Evolutionary conservation across 192 early-diverging fungal species (phyloP).

Genomic region (Entophlyctis luteolus): DNA sequence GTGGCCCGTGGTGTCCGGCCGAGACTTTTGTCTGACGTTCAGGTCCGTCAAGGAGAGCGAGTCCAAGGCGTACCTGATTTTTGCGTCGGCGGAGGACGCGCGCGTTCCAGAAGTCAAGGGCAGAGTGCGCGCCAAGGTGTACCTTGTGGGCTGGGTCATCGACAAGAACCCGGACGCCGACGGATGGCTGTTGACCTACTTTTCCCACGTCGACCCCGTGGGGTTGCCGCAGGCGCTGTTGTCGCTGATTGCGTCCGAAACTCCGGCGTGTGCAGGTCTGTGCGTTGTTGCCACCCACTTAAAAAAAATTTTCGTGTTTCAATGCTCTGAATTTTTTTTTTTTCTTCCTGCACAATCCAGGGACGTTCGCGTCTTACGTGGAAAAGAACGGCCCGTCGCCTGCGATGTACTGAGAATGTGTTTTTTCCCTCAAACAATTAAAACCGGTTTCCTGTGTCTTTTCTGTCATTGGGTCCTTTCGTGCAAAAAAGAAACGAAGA

Average conservation of each 20-base stretch:
- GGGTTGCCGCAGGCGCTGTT: background rate
- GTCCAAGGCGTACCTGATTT: background rate
- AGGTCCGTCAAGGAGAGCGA: background rate
- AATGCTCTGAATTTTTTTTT: no score
- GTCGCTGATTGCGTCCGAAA: conserved; percentile 11
- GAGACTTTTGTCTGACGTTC: background rate
- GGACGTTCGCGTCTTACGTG: background rate
- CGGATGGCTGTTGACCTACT: conserved; percentile 8
- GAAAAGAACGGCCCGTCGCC: conserved; percentile 13
- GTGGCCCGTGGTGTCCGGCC: conserved; percentile 16
- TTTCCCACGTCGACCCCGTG: conserved; percentile 5
- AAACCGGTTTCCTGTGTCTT: no score
- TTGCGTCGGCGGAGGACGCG: conserved; percentile 1
- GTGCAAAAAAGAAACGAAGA: no score
- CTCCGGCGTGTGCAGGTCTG: conserved; percentile 7
- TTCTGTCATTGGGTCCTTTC: no score
- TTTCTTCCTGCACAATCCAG: background rate
- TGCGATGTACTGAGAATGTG: background rate
- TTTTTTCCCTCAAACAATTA: no score
- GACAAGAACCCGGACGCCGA: conserved; percentile 3
- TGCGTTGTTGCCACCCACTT: no score
- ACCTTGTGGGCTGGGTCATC: conserved; percentile 16
- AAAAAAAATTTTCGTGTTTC: no score
- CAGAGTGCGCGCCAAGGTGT: background rate
- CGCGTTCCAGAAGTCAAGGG: conserved; percentile 1